Evolutionary conservation across 495 filamentous ascomycete genomes (phyloP), one percentile per base, ranked within the genome.

Genomic region (Cetradonia linearis): DNA sequence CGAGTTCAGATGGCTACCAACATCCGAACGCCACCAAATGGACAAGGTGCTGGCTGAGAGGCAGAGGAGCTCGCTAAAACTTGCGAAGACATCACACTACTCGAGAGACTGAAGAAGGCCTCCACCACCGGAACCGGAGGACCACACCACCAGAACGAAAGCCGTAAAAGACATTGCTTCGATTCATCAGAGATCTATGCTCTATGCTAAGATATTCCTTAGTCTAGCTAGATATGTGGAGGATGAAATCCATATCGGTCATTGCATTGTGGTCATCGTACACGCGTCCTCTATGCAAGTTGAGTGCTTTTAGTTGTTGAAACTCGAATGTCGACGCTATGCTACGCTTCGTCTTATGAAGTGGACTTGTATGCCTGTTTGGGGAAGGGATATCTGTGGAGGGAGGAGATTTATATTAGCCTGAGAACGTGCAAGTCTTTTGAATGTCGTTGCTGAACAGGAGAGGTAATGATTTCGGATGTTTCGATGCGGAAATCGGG

Each of bases 331-430:
- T 60, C 65, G 36, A 36, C 38, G 55, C 64, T 60, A 64, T 63
- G 57, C 58, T 27, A 31, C 20, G 30, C 52, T 36, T 20, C 0
- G 30, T 33, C 60, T 54, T 31, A 57, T 47, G 56, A 57, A 27
- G 66, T 67, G 46, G 73, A 69, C 34, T 73, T 67, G 76, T 91
- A 93, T 66, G 83, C 78, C 72, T 91, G 81, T 78, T 91, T 89
- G 66, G 89, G 88, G 79, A 81, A 88, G 64, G 88, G 88, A 77
- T 79, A 92, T 61, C 88, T 92, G 67, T 59, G 63, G 20, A 20
- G 31, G 49, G 18, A 31, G 20, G 6, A 20, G 23, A 58, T 18
- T 25, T 4, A 28, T 40, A n/a, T 62, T 16, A 67, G 56, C 46
- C 54, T 46, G 33, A 55, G 40, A 62, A 36, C 31, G 33, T 36